These are phyloP conservation scores for Talaromyces marneffei DNA, from an alignment of 2,329 filamentous ascomycete genomes.

Conservation along the genomic window DNA sequence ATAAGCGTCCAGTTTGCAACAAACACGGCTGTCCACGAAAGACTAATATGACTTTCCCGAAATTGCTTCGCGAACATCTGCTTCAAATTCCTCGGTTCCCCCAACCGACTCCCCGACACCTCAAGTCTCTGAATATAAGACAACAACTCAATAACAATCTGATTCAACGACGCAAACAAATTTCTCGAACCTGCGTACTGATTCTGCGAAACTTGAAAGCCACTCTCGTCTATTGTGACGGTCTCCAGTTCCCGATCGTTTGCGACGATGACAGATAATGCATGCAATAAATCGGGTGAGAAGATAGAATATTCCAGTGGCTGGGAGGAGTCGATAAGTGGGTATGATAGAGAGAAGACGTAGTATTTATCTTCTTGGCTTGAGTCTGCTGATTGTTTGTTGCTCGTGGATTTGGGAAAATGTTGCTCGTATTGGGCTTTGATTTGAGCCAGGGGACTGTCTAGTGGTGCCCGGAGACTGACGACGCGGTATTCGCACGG, in stretches of 20 bases:
- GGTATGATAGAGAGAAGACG: slow-evolving; percentile 42
- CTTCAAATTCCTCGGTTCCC: slow-evolving; percentile 33
- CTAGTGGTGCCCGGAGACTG: slow-evolving; percentile 34
- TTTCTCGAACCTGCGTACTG: slow-evolving; percentile 34
- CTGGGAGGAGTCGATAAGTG: slow-evolving; percentile 28
- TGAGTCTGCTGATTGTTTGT: slow-evolving; percentile 8
- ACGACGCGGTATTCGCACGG: slow-evolving; percentile 42
- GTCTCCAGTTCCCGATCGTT: slow-evolving; percentile 38
- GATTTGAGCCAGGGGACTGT: slow-evolving; percentile 33
- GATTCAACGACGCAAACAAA: slow-evolving; percentile 36
- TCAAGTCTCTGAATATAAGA: slow-evolving; percentile 35
- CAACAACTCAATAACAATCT: slow-evolving; percentile 38
- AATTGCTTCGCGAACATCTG: slow-evolving; percentile 39
- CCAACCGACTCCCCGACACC: slow-evolving; percentile 22
- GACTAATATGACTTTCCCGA: slow-evolving; percentile 36
- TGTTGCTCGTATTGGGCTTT: slow-evolving; percentile 30
- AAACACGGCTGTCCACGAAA: slow-evolving; percentile 36
- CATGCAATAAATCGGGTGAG: slow-evolving; percentile 39
- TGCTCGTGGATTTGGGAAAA: slow-evolving; percentile 27
- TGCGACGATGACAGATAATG: slow-evolving; percentile 36
- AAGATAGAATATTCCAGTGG: slow-evolving; percentile 39
- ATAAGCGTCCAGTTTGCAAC: slow-evolving; percentile 36
- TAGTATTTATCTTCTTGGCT: slow-evolving; percentile 35
- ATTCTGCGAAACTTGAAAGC: slow-evolving; percentile 24
- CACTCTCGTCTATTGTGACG: slow-evolving; percentile 27